Base-by-base conservation (phyloP, 768 basidiomycete species). In the Russula sp. region DNA sequence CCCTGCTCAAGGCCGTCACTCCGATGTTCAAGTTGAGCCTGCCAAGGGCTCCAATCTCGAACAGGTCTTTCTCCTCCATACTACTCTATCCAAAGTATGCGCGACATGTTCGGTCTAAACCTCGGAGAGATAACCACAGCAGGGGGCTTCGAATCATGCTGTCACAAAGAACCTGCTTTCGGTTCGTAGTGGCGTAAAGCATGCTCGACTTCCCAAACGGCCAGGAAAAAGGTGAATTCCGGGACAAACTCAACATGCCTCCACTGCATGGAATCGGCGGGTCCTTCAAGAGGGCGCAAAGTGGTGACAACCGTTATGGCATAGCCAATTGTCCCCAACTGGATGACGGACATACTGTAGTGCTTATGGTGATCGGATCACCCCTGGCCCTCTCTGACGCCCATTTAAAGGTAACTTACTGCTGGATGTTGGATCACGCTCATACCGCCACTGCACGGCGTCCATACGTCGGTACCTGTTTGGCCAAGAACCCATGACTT, bases 1-100 rank as follows among this genome's bases (percentile, higher is more conserved):
- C 60, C 24, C 53, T 56, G 49, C 46, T 8, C 49, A 66, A 68
- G 53, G 61, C 70, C 28, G 71, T 69, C 32, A 71, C 70, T 49
- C 2, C 65, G 2, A 52, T 13, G 2, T 60, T 30, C 28, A 5
- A 30, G 28, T 30, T 28, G 22, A 16, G 11, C 14, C 9, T 56
- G 36, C 36, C 24, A 49, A 38, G 16, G 28, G 42, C 38, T 26
- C 26, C 26, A 22, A 16, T 49, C 48, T 4, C n/a, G 34, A 49
- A 18, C 13, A n/a, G 18, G 16, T 6, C 30, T 30, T 49, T 48
- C 24, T 55, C 50, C 24, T 18, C 1, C 13, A 14, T 22, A 10
- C 62, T 67, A 14, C 70, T 70, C 52, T 60, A 64, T 59, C 62
- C 59, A 61, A 69, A 61, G 42, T 34, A 8, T 24, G 18, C 11